Evolutionary conservation across 495 filamentous ascomycete genomes (phyloP), one percentile per base, ranked within the genome.

Genomic region (Xylaria bambusicola): DNA sequence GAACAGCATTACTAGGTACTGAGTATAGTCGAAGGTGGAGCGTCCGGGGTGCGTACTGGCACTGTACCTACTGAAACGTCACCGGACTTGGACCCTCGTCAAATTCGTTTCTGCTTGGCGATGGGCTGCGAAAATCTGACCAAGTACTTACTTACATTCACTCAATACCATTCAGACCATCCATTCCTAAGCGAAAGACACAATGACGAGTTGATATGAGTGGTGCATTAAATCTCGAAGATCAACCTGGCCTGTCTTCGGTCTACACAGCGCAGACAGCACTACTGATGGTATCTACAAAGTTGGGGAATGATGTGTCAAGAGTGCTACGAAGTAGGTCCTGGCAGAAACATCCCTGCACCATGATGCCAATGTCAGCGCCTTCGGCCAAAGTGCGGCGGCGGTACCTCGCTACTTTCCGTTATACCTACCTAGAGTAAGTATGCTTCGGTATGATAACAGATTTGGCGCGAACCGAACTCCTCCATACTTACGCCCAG

Each of bases 51-150:
- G 24, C 38, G 52, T 44, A 38, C 52, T 42, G 26, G 18, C 52
- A 54, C 52, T 54, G 52, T 54, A 54, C 52, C 40, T 17, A 53
- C 33, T 40, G 38, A 44, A 54, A 42, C 52, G 38, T 54, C 52
- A 44, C 52, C 52, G 38, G 38, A 44, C 52, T 44, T 42, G 27
- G 41, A 46, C 53, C 53, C 53, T 36, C 41, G 23, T 10, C 41
- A 24, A 35, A 36, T 29, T 51, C 18, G 56, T 58, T 58, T 58
- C 56, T 27, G 45, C 45, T 41, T 36, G 55, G 23, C 35, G 41
- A 57, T 44, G 24, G 44, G 44, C 33, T 38, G 49, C 38, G 56
- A 42, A 33, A 42, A 40, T 41, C 29, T 2, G 26, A 42, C 26
- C 10, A 31, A 42, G 23, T 17, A 44, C n/a, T n/a, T n/a, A n/a